These are phyloP conservation scores for Acacia concinna DNA, from an alignment of 331 rosid genomes.

Conservation along the genomic window DNA sequence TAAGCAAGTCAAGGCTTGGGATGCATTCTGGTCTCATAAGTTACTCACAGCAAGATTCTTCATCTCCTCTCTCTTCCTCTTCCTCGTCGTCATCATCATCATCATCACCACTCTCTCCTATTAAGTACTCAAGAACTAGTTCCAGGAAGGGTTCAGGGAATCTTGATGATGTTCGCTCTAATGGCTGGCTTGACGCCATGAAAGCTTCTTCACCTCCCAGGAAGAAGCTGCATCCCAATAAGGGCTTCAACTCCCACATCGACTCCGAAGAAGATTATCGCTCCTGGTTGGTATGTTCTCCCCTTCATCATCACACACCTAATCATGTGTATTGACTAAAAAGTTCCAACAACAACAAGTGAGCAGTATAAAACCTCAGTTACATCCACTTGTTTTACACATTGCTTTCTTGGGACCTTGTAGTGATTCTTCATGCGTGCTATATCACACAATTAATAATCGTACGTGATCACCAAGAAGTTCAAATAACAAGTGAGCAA, in stretches of 20 bases:
- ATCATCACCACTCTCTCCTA: slow-evolving; percentile 44
- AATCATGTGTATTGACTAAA: no score
- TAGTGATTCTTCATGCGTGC: no score
- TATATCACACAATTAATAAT: no score
- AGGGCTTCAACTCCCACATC: slow-evolving; percentile 47
- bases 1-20: slow-evolving; percentile 80
- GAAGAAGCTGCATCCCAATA: slow-evolving; percentile 62
- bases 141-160: slow-evolving; percentile 65
- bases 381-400: no score
- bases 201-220: slow-evolving; percentile 89
- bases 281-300: slow-evolving; percentile 65
- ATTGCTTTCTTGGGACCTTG: no score
- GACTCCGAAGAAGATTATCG: slow-evolving; percentile 41
- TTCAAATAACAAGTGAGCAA: no score
- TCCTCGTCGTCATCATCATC: no score
- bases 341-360: no score
- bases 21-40: slow-evolving; percentile 43
- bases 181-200: slow-evolving; percentile 97
- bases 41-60: slow-evolving; percentile 63
- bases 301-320: neutral
- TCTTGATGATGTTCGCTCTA: slow-evolving; percentile 78
- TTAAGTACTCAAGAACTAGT: slow-evolving; percentile 43
- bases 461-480: no score
- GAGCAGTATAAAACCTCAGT: no score
- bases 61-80: neutral